phyloP scores from a whole-genome alignment of 2,329 filamentous ascomycete genomes.

The Akanthomyces uredinophilus region DNA sequence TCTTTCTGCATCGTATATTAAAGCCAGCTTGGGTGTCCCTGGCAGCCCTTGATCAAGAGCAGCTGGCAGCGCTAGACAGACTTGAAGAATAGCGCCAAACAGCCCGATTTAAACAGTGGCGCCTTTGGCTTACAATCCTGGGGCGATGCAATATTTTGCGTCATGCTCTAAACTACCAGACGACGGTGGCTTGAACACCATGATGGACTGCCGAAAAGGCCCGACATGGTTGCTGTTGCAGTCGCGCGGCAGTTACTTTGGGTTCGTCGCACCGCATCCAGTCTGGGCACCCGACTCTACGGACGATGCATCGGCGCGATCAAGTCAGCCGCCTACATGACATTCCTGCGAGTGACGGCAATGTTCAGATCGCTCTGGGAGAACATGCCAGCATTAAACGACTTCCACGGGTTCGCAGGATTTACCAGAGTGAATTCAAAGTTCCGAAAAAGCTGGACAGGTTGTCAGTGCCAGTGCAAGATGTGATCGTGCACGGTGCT shows the following conservation, averaged over 20 bases:
- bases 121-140: neutral
- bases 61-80: neutral
- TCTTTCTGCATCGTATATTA: too few relatives aligned
- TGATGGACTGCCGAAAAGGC: neutral
- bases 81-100: too few relatives aligned
- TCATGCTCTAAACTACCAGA: neutral
- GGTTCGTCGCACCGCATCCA: neutral
- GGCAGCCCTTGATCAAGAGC: too few relatives aligned
- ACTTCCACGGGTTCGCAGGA: constrained; percentile 18
- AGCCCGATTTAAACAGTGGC: neutral
- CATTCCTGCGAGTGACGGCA: neutral
- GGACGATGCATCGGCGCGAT: neutral
- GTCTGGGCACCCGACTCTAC: neutral
- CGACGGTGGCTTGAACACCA: neutral
- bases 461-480: neutral
- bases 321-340: neutral
- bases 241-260: neutral
- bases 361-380: constrained; percentile 12
- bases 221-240: neutral
- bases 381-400: constrained; percentile 17
- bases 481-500: neutral
- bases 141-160: neutral
- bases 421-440: constrained; percentile 19
- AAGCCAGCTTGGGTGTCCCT: too few relatives aligned
- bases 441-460: constrained; percentile 18